A percentile compares a stretch with the other conserved stretches of the same genome.
These are phyloP conservation scores for Auricularia cornea DNA, from an alignment of 768 basidiomycete species.

Conservation along the genomic window DNA sequence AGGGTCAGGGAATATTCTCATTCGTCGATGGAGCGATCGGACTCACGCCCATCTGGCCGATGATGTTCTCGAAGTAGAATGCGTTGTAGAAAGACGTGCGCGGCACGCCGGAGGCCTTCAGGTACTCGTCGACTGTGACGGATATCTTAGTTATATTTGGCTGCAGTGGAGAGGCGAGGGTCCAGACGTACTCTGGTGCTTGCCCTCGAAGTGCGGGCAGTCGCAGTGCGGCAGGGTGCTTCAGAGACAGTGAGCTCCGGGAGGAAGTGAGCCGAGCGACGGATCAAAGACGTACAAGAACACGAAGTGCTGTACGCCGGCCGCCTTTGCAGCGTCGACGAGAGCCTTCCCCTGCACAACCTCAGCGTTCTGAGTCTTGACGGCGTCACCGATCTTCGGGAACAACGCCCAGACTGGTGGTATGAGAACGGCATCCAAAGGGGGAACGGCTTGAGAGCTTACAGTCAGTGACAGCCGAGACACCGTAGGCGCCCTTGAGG, in stretches of 20 bases:
- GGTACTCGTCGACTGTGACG: slow-evolving; percentile 12
- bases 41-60: not conserved
- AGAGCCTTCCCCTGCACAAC: slow-evolving; percentile 11
- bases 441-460: too few species aligned
- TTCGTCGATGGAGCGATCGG: not conserved
- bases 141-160: not conserved
- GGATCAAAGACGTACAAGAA: slow-evolving; percentile 8
- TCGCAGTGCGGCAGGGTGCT: not conserved
- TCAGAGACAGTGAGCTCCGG: not conserved
- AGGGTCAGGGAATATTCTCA: not conserved
- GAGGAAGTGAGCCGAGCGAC: not conserved
- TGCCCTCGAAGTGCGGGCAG: slow-evolving; percentile 5
- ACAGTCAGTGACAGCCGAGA: slow-evolving; percentile 11
- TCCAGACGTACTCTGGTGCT: not conserved
- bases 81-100: not conserved
- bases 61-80: slow-evolving; percentile 5
- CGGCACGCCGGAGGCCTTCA: slow-evolving; percentile 14
- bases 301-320: slow-evolving; percentile 17
- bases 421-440: not conserved
- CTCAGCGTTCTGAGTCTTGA: not conserved
- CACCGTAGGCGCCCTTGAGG: slow-evolving; percentile 10
- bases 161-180: not conserved
- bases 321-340: slow-evolving; percentile 20
- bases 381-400: not conserved
- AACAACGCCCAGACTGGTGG: not conserved